A percentile compares a stretch with the other conserved stretches of the same genome.
These are phyloP conservation scores for Stylonectria norvegica DNA, from an alignment of 2,329 filamentous ascomycete species.

Conservation along the genomic window DNA sequence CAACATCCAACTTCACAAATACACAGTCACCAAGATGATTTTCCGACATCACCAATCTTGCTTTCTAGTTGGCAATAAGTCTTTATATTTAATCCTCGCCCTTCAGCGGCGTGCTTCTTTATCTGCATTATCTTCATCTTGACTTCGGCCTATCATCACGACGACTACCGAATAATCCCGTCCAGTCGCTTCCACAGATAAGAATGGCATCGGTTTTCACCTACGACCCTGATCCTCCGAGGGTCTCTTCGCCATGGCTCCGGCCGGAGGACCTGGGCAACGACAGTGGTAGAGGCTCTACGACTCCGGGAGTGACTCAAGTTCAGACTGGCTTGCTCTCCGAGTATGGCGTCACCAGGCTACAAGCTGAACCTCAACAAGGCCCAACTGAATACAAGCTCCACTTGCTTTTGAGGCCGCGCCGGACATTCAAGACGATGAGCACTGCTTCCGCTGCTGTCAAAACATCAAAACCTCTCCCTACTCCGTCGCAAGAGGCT, in stretches of 20 bases:
- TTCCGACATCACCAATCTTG: conserved; percentile 14
- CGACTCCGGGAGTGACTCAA: conserved; percentile 24
- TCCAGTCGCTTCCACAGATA: too few relatives aligned
- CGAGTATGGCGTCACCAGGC: conserved; percentile 66
- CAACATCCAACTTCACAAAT: conserved; percentile 6
- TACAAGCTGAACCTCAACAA: conserved; percentile 88
- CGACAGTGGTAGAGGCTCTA: conserved; percentile 22
- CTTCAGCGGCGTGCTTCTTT: conserved; percentile 9
- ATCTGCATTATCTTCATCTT: conserved; percentile 18
- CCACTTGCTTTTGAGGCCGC: conserved; percentile 77
- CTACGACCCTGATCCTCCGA: conserved; percentile 81
- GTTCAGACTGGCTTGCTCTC: conserved; percentile 43
- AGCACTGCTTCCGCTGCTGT: conserved; percentile 50
- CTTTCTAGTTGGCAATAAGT: conserved; percentile 14
- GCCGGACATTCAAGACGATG: conserved; percentile 68
- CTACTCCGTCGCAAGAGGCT: conserved; percentile 3
- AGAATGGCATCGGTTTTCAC: conserved; percentile 99
- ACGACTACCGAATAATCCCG: conserved; percentile 3
- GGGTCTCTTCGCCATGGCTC: conserved; percentile 89
- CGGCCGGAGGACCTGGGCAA: conserved; percentile 48
- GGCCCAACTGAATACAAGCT: conserved; percentile 97
- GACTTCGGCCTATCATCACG: not conserved
- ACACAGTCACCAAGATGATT: conserved; percentile 25
- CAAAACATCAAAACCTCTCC: conserved; percentile 7
- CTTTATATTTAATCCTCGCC: conserved; percentile 8